Percentiles rank a stretch among this genome's conserved stretches.
Conservation (phyloP, 345 rosid genomes). For the Pistacia integerrima region DNA sequence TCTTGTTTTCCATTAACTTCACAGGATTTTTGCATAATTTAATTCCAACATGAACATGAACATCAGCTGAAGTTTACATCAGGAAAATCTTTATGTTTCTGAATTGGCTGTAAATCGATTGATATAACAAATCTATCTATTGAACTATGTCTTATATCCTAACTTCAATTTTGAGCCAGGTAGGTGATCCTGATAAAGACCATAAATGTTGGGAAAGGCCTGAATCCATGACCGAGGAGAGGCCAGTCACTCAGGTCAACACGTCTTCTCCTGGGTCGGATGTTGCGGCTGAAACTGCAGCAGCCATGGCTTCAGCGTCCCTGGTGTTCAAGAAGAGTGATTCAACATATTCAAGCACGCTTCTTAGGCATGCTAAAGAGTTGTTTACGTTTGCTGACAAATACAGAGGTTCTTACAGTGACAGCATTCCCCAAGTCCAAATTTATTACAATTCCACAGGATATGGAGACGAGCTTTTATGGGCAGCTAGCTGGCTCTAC, state of each 20-base stretch:
- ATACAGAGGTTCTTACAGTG: constrained; percentile 65
- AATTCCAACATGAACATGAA: not conserved
- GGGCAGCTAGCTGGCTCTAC: constrained; percentile 98
- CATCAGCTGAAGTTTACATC: not conserved
- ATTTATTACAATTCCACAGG: constrained; percentile 85
- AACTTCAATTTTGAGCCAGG: constrained; percentile 47
- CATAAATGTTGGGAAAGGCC: constrained; percentile 97
- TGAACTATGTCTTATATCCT: not conserved
- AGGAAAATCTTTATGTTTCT: not conserved
- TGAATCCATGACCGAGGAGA: constrained; percentile 72
- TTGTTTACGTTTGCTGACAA: constrained; percentile 81
- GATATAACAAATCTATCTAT: not conserved
- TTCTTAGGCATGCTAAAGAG: constrained; percentile 78
- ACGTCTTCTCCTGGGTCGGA: constrained; percentile 75
- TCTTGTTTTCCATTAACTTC: not conserved
- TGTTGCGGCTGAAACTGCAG: constrained; percentile 98
- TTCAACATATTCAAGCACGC: constrained; percentile 67
- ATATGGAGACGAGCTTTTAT: constrained; percentile 82
- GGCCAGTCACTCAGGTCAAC: constrained; percentile 76
- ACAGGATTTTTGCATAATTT: not conserved
- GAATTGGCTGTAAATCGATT: not conserved
- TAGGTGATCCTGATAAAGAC: constrained; percentile 78
- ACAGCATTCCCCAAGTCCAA: constrained; percentile 65
- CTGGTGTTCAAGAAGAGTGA: constrained; percentile 74
- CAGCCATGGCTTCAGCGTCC: constrained; percentile 96